Evolutionary conservation across 768 basidiomycete species (phyloP), one percentile per base, ranked within the genome.

Genomic region (Auricularia auricula-judae): DNA sequence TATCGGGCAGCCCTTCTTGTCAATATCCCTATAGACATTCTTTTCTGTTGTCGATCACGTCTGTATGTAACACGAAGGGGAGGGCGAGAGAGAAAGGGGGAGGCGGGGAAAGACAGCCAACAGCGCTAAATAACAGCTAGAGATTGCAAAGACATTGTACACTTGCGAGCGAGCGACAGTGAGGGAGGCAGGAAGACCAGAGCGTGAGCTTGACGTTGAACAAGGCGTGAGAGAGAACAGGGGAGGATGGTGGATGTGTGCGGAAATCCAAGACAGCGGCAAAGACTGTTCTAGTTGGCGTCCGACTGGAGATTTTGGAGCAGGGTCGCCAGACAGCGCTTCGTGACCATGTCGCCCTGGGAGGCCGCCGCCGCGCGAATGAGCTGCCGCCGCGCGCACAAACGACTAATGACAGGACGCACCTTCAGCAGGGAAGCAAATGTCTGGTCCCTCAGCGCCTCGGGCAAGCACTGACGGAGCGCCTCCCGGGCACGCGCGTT

Each of bases 331-430:
- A 96, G 80, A 75, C 93, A 95, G 71, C 93, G 84, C 78, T 95
- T 96, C 34, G 97, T 99, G 68, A 98, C 97, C 87, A 96, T 93
- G 71, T 99, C 97, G 61, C 94, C 94, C 91, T 93, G 68, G 8
- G 21, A 35, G 42, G 21, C 39, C 18, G 4, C 53, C 3, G 23
- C 16, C 21, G 53, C 18, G 12, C 12, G 42, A 3, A 42, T 36
- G 16, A 39, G 21, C 53, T 36, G 36, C 64, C 7, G 62, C 23
- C 62, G 42, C 2, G 21, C n/a, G 29, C 34, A 14, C 14, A 29
- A 3, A 56, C 18, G 63, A n/a, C 18, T 3, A 35, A n/a, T 10
- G 43, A 8, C 54, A 44, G 34, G 8, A 71, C 79, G 21, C 69
- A 89, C 91, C 84, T 98, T 98, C 71, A 99, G 84, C 66, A 98